Percentiles rank a stretch among this genome's conserved stretches.
Conservation (phyloP, 768 basidiomycete species). For the Lenzites betulinus region DNA sequence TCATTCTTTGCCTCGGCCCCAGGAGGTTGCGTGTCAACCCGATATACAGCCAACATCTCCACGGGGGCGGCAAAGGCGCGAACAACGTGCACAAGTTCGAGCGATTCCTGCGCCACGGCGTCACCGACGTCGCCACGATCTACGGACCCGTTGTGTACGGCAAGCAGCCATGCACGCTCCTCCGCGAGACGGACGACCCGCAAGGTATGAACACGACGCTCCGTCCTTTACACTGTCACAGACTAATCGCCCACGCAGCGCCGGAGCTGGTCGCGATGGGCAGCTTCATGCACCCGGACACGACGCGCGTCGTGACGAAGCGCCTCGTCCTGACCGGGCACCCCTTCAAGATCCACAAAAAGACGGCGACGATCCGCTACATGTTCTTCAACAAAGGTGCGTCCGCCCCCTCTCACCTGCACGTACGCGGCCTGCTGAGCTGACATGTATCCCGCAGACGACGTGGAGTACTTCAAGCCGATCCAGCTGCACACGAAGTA, state of each 20-base stretch:
- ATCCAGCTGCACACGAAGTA: slow-evolving; percentile 92
- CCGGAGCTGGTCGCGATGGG: slow-evolving; percentile 90
- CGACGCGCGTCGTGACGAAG: slow-evolving; percentile 89
- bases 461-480: slow-evolving; percentile 90
- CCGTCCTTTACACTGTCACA: not conserved
- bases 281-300: slow-evolving; percentile 84
- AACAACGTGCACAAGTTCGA: slow-evolving; percentile 99
- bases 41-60: slow-evolving; percentile 88
- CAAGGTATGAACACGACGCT: slow-evolving; percentile 52
- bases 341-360: slow-evolving; percentile 96
- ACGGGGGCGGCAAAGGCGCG: slow-evolving; percentile 85
- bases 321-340: slow-evolving; percentile 95
- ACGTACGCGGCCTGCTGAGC: not conserved
- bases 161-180: slow-evolving; percentile 74
- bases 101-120: slow-evolving; percentile 82
- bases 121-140: slow-evolving; percentile 78
- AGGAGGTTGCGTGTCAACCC: slow-evolving; percentile 84
- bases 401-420: slow-evolving; percentile 17
- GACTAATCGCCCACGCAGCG: slow-evolving; percentile 40
- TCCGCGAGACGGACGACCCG: slow-evolving; percentile 66
- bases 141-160: slow-evolving; percentile 92
- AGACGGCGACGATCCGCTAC: slow-evolving; percentile 95
- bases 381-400: slow-evolving; percentile 94
- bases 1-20: slow-evolving; percentile 88
- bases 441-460: slow-evolving; percentile 48